Conservation (phyloP, 208 protist genomes). For the Crithidia brevicula region DNA sequence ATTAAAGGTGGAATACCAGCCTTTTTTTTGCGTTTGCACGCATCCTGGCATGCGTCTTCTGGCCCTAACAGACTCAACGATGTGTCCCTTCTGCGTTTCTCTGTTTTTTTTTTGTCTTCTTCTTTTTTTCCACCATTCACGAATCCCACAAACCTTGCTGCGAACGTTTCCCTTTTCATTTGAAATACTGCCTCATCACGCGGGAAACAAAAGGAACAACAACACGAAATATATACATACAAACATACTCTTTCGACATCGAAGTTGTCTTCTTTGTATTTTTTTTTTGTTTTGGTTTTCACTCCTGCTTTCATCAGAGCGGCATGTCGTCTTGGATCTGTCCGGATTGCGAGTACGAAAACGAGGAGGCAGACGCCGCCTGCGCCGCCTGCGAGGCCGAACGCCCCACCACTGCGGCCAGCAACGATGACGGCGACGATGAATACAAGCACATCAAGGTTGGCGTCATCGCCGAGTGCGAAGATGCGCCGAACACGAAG, state of each 20-base stretch:
- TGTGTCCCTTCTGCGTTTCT: background rate
- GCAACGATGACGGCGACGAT: slow-evolving; percentile 50
- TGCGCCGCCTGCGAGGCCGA: slow-evolving; percentile 67
- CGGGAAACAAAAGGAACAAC: too few species aligned
- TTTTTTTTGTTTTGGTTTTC: background rate
- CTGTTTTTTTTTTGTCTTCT: background rate
- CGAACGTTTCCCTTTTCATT: too few species aligned
- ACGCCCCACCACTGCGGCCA: slow-evolving; percentile 29
- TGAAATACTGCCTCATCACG: too few species aligned
- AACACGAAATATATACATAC: too few species aligned
- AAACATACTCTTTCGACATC: too few species aligned
- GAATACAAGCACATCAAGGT: slow-evolving; percentile 57
- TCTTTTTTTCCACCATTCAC: background rate
- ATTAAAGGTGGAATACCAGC: too few species aligned
- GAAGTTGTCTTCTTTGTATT: background rate
- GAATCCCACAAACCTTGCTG: too few species aligned
- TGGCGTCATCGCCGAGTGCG: slow-evolving; percentile 52
- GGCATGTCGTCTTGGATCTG: slow-evolving; percentile 54
- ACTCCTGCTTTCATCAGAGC: background rate
- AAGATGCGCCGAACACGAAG: slow-evolving; percentile 63
- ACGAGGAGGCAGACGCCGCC: slow-evolving; percentile 38
- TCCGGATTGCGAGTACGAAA: slow-evolving; percentile 62
- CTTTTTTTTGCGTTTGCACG: too few species aligned
- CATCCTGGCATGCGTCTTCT: too few species aligned
- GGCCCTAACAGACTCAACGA: too few species aligned